Conservation (phyloP, 805 yeast genomes). For the Saccharomycopsis sp. region DNA sequence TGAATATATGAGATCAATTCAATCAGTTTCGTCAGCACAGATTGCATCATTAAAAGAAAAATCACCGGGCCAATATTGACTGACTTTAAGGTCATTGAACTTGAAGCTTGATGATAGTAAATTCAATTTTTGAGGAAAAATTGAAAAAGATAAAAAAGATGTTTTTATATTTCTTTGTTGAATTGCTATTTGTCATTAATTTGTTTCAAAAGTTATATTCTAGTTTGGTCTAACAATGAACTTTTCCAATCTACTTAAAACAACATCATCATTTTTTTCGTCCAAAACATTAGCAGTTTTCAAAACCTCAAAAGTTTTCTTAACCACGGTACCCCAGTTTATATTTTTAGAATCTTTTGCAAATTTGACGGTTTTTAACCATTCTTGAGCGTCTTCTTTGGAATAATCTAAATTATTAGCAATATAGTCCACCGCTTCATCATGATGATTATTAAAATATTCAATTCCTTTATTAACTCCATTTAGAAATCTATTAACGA, state of each 20-base stretch:
- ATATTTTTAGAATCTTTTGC: constrained; percentile 32
- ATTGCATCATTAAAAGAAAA: too few species aligned
- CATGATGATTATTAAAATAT: constrained; percentile 49
- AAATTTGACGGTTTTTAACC: constrained; percentile 75
- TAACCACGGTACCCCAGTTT: constrained; percentile 40
- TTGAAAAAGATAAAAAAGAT: too few species aligned
- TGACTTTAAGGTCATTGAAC: too few species aligned
- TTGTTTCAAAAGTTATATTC: too few species aligned
- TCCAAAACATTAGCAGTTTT: constrained; percentile 53
- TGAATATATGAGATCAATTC: too few species aligned
- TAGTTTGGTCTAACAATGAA: neutral
- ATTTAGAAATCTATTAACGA: constrained; percentile 31
- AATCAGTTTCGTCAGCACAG: too few species aligned
- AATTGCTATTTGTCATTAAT: too few species aligned
- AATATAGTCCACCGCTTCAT: constrained; percentile 60
- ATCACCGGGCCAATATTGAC: too few species aligned
- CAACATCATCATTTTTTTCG: constrained; percentile 26
- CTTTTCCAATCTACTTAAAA: neutral
- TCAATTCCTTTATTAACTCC: constrained; percentile 59
- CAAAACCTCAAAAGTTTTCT: constrained; percentile 47
- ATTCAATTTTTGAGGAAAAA: too few species aligned
- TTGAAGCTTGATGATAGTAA: too few species aligned
- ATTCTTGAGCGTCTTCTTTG: constrained; percentile 63
- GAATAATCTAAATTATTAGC: constrained; percentile 63
- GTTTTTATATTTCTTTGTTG: too few species aligned